phyloP scores from a whole-genome alignment of 73 alveolate species.

The Symbiodinium natans region DNA sequence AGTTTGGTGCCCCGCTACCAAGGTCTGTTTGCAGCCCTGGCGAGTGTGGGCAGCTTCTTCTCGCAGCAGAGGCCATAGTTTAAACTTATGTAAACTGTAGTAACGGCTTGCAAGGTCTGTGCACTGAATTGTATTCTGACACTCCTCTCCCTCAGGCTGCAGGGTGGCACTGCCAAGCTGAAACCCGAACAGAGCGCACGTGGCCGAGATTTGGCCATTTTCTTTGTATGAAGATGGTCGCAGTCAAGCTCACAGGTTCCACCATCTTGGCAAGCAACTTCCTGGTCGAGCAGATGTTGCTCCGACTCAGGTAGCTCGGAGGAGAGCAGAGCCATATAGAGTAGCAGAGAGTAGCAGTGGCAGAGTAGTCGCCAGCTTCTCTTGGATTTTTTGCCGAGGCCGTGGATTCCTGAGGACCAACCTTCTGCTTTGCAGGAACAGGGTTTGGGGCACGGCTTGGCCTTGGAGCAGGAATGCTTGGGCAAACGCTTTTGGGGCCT shows the following conservation, averaged over 20 bases:
- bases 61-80: constrained; percentile 37
- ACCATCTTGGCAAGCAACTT: not conserved
- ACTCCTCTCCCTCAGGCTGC: not conserved
- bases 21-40: constrained; percentile 73
- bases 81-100: too few species aligned
- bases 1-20: not conserved
- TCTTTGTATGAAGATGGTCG: not conserved
- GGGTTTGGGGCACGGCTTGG: not conserved
- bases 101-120: too few species aligned
- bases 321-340: too few species aligned
- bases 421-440: not conserved
- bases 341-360: not conserved
- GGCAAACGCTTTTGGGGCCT: not conserved
- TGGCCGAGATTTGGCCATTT: not conserved
- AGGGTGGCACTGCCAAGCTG: not conserved
- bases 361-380: too few species aligned
- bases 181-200: not conserved
- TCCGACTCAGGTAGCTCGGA: constrained; percentile 25
- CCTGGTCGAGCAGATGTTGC: constrained; percentile 14
- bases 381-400: not conserved
- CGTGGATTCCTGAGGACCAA: not conserved
- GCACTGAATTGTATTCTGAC: too few species aligned
- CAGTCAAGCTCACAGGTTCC: not conserved
- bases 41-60: constrained; percentile 46
- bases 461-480: not conserved